Percentiles rank a stretch among this genome's conserved stretches.
These are phyloP conservation scores for Hypsizygus ulmarius DNA, from an alignment of 1,284 basidiomycete species.

Conservation along the genomic window DNA sequence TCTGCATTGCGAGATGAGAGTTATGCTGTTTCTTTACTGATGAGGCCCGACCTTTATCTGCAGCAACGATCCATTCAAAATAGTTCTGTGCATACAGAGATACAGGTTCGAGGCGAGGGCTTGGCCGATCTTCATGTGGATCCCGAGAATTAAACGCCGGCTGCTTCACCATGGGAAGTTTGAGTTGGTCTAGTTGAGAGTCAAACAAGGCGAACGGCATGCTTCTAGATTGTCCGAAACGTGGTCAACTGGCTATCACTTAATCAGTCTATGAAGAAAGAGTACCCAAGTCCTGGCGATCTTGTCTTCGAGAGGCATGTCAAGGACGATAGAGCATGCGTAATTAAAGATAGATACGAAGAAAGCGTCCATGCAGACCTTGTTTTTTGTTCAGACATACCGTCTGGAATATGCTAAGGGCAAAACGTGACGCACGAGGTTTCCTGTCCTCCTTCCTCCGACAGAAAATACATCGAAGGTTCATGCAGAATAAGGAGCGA, in stretches of 20 bases:
- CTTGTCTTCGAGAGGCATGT: constrained; percentile 11
- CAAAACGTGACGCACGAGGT: constrained; percentile 1
- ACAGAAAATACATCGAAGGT: constrained; percentile 56
- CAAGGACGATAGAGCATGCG: constrained; percentile 17
- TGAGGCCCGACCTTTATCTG: constrained; percentile 29
- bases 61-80: constrained; percentile 42
- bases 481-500: constrained; percentile 63
- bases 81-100: constrained; percentile 38
- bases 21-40: background rate
- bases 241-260: background rate
- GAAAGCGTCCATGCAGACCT: constrained; percentile 22
- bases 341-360: constrained; percentile 24
- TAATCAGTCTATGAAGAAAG: background rate
- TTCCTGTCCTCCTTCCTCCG: constrained; percentile 5
- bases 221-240: constrained; percentile 13
- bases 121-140: constrained; percentile 20
- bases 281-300: constrained; percentile 8
- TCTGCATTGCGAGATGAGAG: constrained; percentile 6
- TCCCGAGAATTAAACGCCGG: constrained; percentile 21
- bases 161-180: constrained; percentile 50
- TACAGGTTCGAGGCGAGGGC: constrained; percentile 27
- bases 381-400: constrained; percentile 4
- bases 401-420: background rate
- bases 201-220: constrained; percentile 57
- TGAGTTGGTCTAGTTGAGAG: constrained; percentile 51